phyloP scores from a whole-genome alignment of 768 basidiomycete species.

The Lactarius quietus region DNA sequence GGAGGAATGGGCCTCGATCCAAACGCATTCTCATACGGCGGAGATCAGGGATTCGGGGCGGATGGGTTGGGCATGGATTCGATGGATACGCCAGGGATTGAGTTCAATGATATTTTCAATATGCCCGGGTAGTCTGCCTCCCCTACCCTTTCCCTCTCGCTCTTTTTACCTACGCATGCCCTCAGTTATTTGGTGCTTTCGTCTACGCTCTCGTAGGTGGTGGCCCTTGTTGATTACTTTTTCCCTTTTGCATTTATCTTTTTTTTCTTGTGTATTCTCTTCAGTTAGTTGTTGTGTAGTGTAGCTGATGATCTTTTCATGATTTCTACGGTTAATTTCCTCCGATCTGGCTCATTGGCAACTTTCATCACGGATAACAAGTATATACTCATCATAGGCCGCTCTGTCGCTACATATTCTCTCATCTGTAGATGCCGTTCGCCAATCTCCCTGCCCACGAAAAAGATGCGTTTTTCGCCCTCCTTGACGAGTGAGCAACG shows the following conservation, averaged over 20 bases:
- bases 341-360: not conserved
- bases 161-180: slow-evolving; percentile 2
- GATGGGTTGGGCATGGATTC: slow-evolving; percentile 20
- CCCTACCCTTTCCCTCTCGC: not conserved
- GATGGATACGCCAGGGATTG: slow-evolving; percentile 25
- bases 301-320: slow-evolving; percentile 20
- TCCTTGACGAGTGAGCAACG: slow-evolving; percentile 67
- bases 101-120: slow-evolving; percentile 27
- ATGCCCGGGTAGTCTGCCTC: slow-evolving; percentile 15
- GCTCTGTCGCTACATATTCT: not conserved
- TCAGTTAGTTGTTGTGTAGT: slow-evolving; percentile 17
- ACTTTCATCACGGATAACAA: not conserved
- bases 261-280: not conserved
- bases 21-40: slow-evolving; percentile 14
- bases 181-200: slow-evolving; percentile 6
- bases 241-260: not conserved
- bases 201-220: not conserved
- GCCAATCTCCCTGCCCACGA: slow-evolving; percentile 60
- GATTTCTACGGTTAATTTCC: slow-evolving; percentile 11
- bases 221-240: not conserved
- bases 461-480: slow-evolving; percentile 77
- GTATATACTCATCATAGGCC: not conserved
- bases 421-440: slow-evolving; percentile 56
- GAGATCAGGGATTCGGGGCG: slow-evolving; percentile 18
- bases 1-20: slow-evolving; percentile 16